These are phyloP conservation scores for Linum trigynum DNA, from an alignment of 345 rosid genomes.

Conservation along the genomic window DNA sequence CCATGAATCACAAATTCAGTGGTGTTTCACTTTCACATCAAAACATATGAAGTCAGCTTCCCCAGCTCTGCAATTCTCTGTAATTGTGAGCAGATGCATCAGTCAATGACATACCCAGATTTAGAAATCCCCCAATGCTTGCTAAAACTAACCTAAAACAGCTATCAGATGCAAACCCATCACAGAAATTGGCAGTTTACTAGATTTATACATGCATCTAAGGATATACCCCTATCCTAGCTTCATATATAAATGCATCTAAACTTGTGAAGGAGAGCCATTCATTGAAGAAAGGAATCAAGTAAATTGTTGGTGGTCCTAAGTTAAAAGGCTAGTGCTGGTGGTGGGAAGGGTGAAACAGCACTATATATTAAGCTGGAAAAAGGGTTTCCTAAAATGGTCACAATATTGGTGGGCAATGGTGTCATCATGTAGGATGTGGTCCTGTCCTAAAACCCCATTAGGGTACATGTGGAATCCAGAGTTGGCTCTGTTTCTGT, in stretches of 20 bases:
- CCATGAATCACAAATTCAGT: neutral
- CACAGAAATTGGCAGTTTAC: neutral
- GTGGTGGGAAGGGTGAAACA: neutral
- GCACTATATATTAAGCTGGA: neutral
- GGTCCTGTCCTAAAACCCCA: neutral
- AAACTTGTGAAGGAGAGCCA: neutral
- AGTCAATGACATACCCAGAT: too few species aligned
- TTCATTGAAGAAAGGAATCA: neutral
- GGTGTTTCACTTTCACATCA: too few species aligned
- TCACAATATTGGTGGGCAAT: neutral
- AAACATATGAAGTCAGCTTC: neutral
- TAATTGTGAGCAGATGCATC: neutral
- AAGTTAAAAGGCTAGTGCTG: neutral
- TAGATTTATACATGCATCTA: neutral
- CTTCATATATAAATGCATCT: neutral
- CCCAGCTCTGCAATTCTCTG: neutral
- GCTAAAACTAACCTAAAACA: neutral
- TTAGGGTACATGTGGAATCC: neutral
- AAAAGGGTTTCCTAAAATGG: neutral
- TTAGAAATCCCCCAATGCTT: neutral
- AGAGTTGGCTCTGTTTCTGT: neutral
- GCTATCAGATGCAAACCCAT: neutral
- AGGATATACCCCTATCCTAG: neutral
- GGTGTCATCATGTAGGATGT: neutral
- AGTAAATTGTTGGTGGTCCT: neutral